Evolutionary conservation across 495 filamentous ascomycete species (phyloP), one percentile per base, ranked within the genome.

Genomic region (Eremomyces bilateralis): DNA sequence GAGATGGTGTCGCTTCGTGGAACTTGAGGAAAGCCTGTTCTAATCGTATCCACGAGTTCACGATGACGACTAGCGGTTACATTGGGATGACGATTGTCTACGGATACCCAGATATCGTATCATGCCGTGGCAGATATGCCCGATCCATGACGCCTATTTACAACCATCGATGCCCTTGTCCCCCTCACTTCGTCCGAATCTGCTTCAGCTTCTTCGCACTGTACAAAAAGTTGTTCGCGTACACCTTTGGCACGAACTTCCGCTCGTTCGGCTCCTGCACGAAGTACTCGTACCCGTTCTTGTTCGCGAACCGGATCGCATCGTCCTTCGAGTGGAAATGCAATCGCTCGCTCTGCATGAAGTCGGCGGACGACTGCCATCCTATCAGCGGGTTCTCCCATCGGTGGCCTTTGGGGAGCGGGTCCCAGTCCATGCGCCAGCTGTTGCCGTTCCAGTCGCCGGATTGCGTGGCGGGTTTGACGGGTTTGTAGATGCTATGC

Each of bases 351-450:
- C 81, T 84, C 53, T 99, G 82, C 78, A 95, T 76, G 44, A 62
- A 61, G 57, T 99, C 88, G 15, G 68, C 88, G 31, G 81, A 90
- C 4, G 85, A 93, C 51, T 94, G 83, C 90, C 90, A 99, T 20
- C 88, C 88, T 70, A 95, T 99, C 47, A 95, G 60, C 25, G 72
- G 77, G 59, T 99, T 99, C 65, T 99, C 88, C 88, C 88, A 95
- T 48, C 88, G 71, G 54, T 95, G 78, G 33, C 75, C 76, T 58
- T 79, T 90, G 42, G 63, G 60, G 20, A 93, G 58, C 29, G 85
- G 66, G 57, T 99, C 88, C 88, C 88, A 99, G 53, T 99, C 88
- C 83, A 99, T 93, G 27, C 78, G 77, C 88, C 88, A 99, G 43
- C 80, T 69, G 45, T 77, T 71, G 35, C 63, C 56, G 42, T 79